Percentiles rank a stretch among this genome's conserved stretches.
Evolutionary conservation across 2,329 filamentous ascomycete species (phyloP).

Genomic region (Ciborinia camelliae): DNA sequence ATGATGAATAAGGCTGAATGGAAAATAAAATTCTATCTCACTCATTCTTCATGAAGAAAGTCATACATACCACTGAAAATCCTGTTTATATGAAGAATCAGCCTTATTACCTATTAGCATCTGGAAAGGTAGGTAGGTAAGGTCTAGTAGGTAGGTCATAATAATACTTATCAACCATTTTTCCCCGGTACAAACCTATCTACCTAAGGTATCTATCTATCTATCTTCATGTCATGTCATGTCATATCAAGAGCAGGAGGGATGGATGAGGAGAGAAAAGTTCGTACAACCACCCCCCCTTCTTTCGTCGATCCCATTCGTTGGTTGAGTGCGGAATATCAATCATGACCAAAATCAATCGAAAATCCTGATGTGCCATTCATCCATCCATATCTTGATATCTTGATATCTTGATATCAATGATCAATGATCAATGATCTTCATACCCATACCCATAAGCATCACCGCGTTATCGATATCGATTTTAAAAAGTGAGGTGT

Average conservation of each 20-base stretch:
- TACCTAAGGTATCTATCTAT: no score
- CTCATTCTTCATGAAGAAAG: no score
- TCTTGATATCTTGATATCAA: no score
- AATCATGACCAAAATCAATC: not conserved
- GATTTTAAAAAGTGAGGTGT: constrained; percentile 13
- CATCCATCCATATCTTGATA: not conserved
- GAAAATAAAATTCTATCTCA: no score
- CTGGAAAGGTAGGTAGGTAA: no score
- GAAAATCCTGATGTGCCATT: not conserved
- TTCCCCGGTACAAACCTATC: not conserved
- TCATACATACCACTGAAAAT: no score
- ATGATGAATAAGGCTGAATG: no score
- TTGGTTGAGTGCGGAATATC: not conserved
- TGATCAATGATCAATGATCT: no score
- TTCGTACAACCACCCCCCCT: constrained; percentile 2
- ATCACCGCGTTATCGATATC: not conserved
- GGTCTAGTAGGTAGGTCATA: constrained; percentile 10
- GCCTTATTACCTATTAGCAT: no score
- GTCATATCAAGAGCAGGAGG: no score
- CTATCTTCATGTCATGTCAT: not conserved
- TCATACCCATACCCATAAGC: not conserved
- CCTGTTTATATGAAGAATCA: no score
- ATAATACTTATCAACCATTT: constrained; percentile 12
- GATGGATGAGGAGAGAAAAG: not conserved
- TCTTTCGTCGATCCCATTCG: constrained; percentile 10